Percentiles rank a stretch among this genome's conserved stretches.
Evolutionary conservation across 2,329 filamentous ascomycete species (phyloP).

Genomic region (Aureobasidium musti): DNA sequence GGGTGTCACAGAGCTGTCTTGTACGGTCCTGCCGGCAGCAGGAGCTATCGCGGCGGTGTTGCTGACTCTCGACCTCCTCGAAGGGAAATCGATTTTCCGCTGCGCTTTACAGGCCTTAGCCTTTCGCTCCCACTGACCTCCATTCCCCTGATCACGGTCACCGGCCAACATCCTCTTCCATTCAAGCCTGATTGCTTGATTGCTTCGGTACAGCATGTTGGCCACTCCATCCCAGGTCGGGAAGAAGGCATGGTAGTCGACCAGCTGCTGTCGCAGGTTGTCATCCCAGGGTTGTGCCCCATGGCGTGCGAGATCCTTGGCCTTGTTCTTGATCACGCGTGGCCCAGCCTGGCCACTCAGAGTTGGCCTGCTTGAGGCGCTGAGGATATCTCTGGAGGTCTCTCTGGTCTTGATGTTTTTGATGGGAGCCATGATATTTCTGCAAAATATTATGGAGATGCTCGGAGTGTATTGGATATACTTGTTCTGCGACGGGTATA

Average conservation of each 20-base stretch:
- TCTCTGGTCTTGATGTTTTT: background rate
- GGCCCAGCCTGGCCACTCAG: background rate
- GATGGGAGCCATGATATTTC: background rate
- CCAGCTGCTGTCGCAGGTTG: background rate
- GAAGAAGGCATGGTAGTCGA: background rate
- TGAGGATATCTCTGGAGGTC: background rate
- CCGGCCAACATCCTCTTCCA: background rate
- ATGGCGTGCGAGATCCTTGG: background rate
- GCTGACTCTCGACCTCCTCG: background rate
- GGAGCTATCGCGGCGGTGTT: background rate
- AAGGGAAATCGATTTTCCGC: background rate
- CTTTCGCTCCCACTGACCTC: background rate
- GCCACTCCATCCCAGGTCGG: background rate
- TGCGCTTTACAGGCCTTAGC: background rate
- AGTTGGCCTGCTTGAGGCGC: background rate
- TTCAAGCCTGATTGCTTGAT: background rate
- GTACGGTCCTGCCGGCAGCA: too few species aligned
- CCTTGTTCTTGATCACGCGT: conserved; percentile 8
- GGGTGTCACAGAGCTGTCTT: too few species aligned
- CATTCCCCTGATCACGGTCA: background rate
- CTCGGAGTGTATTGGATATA: background rate
- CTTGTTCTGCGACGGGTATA: background rate
- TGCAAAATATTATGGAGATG: background rate
- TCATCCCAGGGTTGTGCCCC: conserved; percentile 8
- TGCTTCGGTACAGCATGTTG: background rate